Conservation (phyloP, 163 green algal species). For the Chlamydomonas reinhardtii region DNA sequence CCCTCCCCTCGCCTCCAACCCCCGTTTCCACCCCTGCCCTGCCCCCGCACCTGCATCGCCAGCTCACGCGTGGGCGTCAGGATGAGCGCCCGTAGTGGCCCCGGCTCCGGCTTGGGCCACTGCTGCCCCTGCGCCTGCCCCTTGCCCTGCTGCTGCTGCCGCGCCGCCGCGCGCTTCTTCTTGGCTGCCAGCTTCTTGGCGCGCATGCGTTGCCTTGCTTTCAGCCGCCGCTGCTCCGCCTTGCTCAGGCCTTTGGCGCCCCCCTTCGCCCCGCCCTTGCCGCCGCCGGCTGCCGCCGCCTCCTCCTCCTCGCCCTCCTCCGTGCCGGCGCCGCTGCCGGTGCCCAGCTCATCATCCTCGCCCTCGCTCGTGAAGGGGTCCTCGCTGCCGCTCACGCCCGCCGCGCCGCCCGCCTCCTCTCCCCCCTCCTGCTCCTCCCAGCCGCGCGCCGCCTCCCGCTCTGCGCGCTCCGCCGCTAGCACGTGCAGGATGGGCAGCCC, state of each 20-base stretch:
- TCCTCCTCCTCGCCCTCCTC: conserved; percentile 31
- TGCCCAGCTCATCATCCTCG: conserved; percentile 4
- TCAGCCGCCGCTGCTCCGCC: conserved; percentile 52
- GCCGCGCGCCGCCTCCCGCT: conserved; percentile 70
- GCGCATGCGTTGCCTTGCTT: neutral
- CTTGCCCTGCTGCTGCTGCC: neutral
- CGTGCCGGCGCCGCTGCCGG: neutral
- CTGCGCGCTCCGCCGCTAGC: conserved; percentile 73
- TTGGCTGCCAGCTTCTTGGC: neutral
- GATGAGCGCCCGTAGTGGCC: conserved; percentile 83
- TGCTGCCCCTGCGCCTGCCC: neutral
- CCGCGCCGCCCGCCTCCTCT: conserved; percentile 1
- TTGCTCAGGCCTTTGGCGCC: conserved; percentile 52
- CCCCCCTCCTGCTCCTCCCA: neutral
- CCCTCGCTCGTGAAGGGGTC: neutral
- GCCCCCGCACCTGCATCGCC: conserved; percentile 89
- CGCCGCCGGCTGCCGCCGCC: neutral
- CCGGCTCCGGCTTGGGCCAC: conserved; percentile 2
- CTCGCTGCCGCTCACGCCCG: conserved; percentile 60
- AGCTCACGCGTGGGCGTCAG: conserved; percentile 96
- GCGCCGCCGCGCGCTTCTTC: conserved; percentile 25
- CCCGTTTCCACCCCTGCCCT: too few relatives aligned
- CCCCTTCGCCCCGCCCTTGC: neutral
- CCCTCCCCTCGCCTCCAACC: too few relatives aligned
- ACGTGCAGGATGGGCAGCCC: conserved; percentile 93